These are phyloP conservation scores for Pseudogymnoascus sp. DNA, from an alignment of 2,329 filamentous ascomycete species.

Conservation along the genomic window DNA sequence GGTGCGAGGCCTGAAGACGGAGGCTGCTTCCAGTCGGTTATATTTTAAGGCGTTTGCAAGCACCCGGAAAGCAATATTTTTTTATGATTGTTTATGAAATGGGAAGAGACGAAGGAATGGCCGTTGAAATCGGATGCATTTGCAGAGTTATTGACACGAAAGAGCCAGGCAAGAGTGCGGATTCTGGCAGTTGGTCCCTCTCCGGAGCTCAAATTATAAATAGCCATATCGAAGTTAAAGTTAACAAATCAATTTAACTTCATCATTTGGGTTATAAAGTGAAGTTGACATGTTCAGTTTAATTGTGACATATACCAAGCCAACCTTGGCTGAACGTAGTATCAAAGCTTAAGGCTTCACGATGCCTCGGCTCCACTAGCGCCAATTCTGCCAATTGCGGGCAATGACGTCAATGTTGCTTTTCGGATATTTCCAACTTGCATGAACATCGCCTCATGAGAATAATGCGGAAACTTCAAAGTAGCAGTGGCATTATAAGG, in stretches of 20 bases:
- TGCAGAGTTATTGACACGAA: background rate
- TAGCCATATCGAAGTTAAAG: background rate
- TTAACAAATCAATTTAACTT: background rate
- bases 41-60: too few relatives aligned
- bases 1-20: too few relatives aligned
- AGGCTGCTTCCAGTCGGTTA: too few relatives aligned
- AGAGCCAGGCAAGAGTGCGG: background rate
- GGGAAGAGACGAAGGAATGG: background rate
- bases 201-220: background rate
- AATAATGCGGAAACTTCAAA: background rate
- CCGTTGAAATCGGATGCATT: background rate
- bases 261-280: background rate
- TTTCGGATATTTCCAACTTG: background rate
- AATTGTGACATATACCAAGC: background rate
- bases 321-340: background rate
- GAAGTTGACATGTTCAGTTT: background rate
- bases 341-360: background rate
- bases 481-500: background rate
- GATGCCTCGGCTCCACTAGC: background rate
- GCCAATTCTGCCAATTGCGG: background rate
- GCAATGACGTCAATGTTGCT: background rate
- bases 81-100: background rate
- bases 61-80: background rate
- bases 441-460: background rate
- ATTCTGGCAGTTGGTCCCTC: background rate